phyloP scores from a whole-genome alignment of 495 filamentous ascomycete genomes.

The Trypethelium eluteriae region DNA sequence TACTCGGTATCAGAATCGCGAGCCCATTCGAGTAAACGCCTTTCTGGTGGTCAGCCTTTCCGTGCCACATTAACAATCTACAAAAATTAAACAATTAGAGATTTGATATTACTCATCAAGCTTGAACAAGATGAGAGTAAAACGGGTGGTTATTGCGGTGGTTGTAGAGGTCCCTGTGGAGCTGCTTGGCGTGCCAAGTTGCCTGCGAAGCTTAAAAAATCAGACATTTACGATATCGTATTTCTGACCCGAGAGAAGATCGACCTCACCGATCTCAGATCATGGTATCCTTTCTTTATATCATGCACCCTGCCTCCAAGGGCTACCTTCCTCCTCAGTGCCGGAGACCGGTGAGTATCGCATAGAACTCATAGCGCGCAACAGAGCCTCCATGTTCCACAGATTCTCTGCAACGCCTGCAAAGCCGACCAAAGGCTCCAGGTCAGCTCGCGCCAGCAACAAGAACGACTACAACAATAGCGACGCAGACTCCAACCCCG shows the following conservation, averaged over 20 bases:
- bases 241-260: not conserved
- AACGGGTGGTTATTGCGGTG: too few relatives aligned
- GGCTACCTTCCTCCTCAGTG: not conserved
- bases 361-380: not conserved
- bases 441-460: constrained; percentile 4
- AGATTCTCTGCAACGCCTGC: constrained; percentile 9
- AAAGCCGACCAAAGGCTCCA: constrained; percentile 7
- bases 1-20: too few relatives aligned
- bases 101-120: too few relatives aligned
- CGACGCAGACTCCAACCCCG: constrained; percentile 4
- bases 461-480: not conserved
- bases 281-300: not conserved
- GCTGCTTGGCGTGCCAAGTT: too few relatives aligned
- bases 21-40: too few relatives aligned
- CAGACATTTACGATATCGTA: not conserved
- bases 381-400: constrained; percentile 6
- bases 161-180: too few relatives aligned
- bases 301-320: not conserved
- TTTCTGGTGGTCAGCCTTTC: too few relatives aligned
- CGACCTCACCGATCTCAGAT: not conserved
- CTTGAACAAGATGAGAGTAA: too few relatives aligned
- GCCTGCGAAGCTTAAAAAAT: not conserved
- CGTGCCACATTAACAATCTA: too few relatives aligned
- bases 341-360: not conserved
- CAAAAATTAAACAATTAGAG: too few relatives aligned